Percentiles rank a stretch among this genome's conserved stretches.
Evolutionary conservation across 2,329 filamentous ascomycete species (phyloP).

Genomic region (Parascedosporium putredinis): DNA sequence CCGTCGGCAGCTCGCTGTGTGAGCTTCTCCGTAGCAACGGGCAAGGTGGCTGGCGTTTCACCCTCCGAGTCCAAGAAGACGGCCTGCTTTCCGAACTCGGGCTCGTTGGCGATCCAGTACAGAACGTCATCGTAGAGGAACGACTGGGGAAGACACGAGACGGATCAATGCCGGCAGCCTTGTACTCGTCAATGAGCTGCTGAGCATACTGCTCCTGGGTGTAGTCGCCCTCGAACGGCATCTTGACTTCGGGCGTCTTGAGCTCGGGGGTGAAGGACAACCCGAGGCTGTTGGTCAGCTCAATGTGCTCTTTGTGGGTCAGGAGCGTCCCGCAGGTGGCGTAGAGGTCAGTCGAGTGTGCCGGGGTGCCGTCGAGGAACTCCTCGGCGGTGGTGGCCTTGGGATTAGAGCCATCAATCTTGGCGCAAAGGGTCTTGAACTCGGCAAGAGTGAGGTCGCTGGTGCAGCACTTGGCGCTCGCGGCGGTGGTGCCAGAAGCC

Average conservation of each 20-base stretch:
- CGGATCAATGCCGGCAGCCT: slow-evolving; percentile 38
- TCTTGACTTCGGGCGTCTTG: slow-evolving; percentile 57
- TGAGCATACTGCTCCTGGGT: slow-evolving; percentile 55
- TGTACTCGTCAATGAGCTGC: slow-evolving; percentile 54
- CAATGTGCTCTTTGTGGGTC: slow-evolving; percentile 52
- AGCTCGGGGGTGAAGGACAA: slow-evolving; percentile 57
- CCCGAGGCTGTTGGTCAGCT: slow-evolving; percentile 44
- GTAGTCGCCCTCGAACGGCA: slow-evolving; percentile 56
- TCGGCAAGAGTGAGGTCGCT: slow-evolving; percentile 59
- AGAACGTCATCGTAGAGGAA: slow-evolving; percentile 54
- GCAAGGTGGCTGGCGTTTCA: slow-evolving; percentile 39
- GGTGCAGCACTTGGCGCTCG: slow-evolving; percentile 59
- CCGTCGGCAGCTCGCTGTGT: slow-evolving; percentile 44
- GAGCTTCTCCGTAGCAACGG: slow-evolving; percentile 45
- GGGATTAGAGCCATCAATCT: slow-evolving; percentile 56
- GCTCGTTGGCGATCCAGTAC: slow-evolving; percentile 56
- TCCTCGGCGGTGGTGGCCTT: slow-evolving; percentile 46
- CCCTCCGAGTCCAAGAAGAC: slow-evolving; percentile 55
- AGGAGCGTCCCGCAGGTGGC: slow-evolving; percentile 52
- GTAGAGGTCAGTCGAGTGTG: slow-evolving; percentile 57
- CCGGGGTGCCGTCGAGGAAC: slow-evolving; percentile 47
- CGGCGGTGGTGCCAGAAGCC: slow-evolving; percentile 35
- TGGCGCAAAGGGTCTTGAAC: slow-evolving; percentile 57
- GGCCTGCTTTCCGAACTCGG: slow-evolving; percentile 49
- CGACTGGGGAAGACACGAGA: slow-evolving; percentile 50